phyloP scores from a whole-genome alignment of 208 protist species.

The Phytomonas sp. region DNA sequence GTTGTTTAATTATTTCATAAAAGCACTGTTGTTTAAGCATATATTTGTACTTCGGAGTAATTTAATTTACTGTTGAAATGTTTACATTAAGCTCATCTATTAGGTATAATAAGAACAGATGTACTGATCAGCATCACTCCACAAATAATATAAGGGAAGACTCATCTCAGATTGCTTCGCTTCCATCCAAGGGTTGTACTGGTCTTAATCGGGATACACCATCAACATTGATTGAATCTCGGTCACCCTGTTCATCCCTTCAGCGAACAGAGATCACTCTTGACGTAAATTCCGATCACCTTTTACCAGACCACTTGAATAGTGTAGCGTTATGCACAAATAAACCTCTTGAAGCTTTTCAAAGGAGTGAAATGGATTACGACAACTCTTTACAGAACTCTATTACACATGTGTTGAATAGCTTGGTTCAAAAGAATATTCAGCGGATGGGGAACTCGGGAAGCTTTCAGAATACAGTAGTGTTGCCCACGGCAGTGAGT shows the following conservation, averaged over 20 bases:
- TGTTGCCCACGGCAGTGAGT: constrained; percentile 43
- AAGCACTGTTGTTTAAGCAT: not conserved
- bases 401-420: not conserved
- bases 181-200: not conserved
- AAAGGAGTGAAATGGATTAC: not conserved
- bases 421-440: not conserved
- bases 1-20: not conserved
- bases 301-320: not conserved
- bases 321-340: not conserved
- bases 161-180: not conserved
- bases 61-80: not conserved
- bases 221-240: not conserved
- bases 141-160: not conserved
- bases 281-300: not conserved
- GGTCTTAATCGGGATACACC: not conserved
- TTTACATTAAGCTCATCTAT: not conserved
- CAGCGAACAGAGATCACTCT: not conserved
- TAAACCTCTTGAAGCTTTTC: not conserved
- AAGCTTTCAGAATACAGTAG: constrained; percentile 6
- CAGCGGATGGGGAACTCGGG: not conserved
- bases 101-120: not conserved
- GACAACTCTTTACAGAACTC: not conserved
- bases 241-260: not conserved
- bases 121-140: not conserved
- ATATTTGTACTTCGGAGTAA: not conserved